These are phyloP conservation scores for Kappamyces sp. DNA, from an alignment of 192 early-diverging fungal genomes.

Conservation along the genomic window DNA sequence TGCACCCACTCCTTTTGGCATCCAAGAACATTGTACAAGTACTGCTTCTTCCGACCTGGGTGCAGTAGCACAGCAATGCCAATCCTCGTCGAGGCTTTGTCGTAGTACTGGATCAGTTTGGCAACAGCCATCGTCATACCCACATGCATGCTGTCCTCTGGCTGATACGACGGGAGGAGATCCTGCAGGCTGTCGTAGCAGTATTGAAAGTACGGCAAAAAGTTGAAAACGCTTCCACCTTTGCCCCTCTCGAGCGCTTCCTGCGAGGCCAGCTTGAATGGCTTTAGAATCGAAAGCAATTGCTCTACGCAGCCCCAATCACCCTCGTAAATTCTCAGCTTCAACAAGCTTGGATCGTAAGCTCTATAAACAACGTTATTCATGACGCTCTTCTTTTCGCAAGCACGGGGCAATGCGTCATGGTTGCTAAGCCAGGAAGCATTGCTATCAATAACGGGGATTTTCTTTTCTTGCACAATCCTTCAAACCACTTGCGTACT, in stretches of 20 bases:
- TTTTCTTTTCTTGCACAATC: background rate
- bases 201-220: background rate
- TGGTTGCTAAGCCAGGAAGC: slow-evolving; percentile 7
- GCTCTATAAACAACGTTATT: background rate
- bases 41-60: background rate
- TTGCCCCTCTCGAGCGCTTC: background rate
- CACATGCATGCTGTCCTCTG: slow-evolving; percentile 7
- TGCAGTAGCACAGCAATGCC: slow-evolving; percentile 7
- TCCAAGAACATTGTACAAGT: slow-evolving; percentile 2
- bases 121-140: slow-evolving; percentile 3
- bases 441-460: slow-evolving; percentile 2
- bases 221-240: background rate
- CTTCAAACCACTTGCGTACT: background rate
- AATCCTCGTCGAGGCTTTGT: slow-evolving; percentile 5
- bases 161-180: background rate
- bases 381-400: background rate
- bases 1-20: slow-evolving; percentile 1
- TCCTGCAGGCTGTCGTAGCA: background rate
- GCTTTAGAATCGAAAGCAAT: slow-evolving; percentile 8
- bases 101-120: slow-evolving; percentile 11
- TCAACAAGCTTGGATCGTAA: background rate
- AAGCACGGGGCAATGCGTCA: background rate
- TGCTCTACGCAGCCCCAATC: slow-evolving; percentile 6
- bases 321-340: background rate
- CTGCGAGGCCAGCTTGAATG: slow-evolving; percentile 3